Evolutionary conservation across 192 early-diverging fungal species (phyloP), one percentile per base, ranked within the genome.

Genomic region (Dispira parvispora): DNA sequence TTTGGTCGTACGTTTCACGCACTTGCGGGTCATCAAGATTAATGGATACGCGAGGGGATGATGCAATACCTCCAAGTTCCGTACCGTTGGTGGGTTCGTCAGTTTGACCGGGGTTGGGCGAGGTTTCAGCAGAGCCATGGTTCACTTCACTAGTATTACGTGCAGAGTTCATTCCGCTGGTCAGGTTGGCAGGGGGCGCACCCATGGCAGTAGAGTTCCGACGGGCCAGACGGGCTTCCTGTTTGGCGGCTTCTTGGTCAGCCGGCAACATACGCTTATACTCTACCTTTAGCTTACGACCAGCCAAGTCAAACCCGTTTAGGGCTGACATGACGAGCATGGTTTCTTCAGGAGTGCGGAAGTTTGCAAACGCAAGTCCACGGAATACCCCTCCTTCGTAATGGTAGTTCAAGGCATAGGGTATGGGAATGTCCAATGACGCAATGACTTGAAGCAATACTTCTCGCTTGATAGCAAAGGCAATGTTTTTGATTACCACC

Each of bases 401-500:
- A 65, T 89, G 87, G 64, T 89, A 89, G 70, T 89, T 89, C 71
- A 89, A 84, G 23, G 87, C 87, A 69, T 86, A 85, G 14, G 87
- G 85, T 64, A 77, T 71, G 26, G 87, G 87, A 58, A 87, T 81
- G 23, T 82, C 82, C 46, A 85, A 76, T 60, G 73, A 71, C 52
- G 79, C 84, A 45, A 88, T 81, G 27, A 79, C 84, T 20, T 77
- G 78, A 46, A 89, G 55, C 60, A 89, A 73, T 13, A 81, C 81
- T 66, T 89, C 87, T 52, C 84, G 82, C 75, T 89, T 87, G 49
- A 89, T 75, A 14, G 79, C 77, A 71, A 89, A 89, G 45, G 82
- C 83, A 71, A 89, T 89, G 72, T 89, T 89, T 69, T 89, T 89
- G 69, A 89, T 85, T 32, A 89, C 87, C 58, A 89, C 80, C 0